Conservation (phyloP, 768 basidiomycete genomes). For the Naematelia encephala region DNA sequence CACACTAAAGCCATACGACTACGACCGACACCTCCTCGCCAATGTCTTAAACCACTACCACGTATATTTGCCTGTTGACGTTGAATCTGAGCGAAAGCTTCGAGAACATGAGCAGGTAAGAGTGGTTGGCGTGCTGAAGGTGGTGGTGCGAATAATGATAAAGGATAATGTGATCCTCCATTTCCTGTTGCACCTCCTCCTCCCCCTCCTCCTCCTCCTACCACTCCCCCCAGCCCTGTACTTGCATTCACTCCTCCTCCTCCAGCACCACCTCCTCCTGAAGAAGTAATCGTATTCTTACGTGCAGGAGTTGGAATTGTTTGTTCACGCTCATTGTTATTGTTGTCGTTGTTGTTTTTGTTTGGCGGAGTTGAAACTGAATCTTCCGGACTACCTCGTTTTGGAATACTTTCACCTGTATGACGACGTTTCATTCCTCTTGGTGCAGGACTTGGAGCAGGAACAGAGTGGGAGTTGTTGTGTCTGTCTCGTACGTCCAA, state of each 20-base stretch:
- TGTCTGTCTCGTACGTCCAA: slow-evolving; percentile 59
- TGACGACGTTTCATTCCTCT: not conserved
- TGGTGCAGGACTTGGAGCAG: not conserved
- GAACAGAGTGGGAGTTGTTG: slow-evolving; percentile 17
- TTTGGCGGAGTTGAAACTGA: not conserved
- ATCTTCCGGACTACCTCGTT: not conserved
- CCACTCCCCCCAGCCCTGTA: not conserved
- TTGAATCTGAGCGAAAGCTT: slow-evolving; percentile 88
- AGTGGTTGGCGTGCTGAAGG: slow-evolving; percentile 75
- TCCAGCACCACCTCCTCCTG: not conserved
- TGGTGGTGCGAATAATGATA: slow-evolving; percentile 73
- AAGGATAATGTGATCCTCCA: slow-evolving; percentile 55
- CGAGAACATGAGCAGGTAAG: slow-evolving; percentile 80
- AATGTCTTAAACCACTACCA: slow-evolving; percentile 82
- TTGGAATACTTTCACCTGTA: not conserved
- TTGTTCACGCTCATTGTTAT: not conserved
- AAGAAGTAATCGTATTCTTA: not conserved
- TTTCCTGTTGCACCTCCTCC: not conserved
- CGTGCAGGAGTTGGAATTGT: not conserved
- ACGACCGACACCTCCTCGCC: slow-evolving; percentile 69
- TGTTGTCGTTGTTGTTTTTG: not conserved
- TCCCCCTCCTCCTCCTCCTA: no score
- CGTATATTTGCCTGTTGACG: slow-evolving; percentile 75
- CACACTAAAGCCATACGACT: slow-evolving; percentile 38
- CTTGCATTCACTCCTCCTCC: not conserved